Conservation (phyloP, 169 alveolate genomes). For the Theileria annulata region DNA sequence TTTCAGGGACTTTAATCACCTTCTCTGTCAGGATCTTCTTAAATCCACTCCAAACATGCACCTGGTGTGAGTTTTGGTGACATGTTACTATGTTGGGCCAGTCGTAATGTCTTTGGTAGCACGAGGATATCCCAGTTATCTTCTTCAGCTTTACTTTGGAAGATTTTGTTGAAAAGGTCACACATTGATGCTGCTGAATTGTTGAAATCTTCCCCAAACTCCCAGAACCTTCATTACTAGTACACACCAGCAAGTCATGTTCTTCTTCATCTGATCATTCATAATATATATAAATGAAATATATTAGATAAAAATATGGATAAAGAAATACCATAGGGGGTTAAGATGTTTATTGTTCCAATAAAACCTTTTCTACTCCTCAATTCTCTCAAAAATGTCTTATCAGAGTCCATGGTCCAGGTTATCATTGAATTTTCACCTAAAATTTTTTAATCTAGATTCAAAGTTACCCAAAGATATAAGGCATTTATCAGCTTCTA, state of each 20-base stretch:
- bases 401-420: slow-evolving; percentile 66
- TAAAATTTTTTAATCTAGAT: neutral
- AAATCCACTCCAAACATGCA: slow-evolving; percentile 79
- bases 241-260: slow-evolving; percentile 60
- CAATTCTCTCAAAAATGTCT: slow-evolving; percentile 40
- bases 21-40: slow-evolving; percentile 22
- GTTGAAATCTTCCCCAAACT: slow-evolving; percentile 60
- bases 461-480: slow-evolving; percentile 26
- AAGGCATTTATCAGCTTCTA: slow-evolving; percentile 35
- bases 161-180: slow-evolving; percentile 44
- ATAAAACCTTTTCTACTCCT: slow-evolving; percentile 55
- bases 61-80: slow-evolving; percentile 72
- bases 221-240: slow-evolving; percentile 36
- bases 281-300: neutral
- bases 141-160: slow-evolving; percentile 19
- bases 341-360: slow-evolving; percentile 44
- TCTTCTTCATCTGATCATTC: slow-evolving; percentile 42
- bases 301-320: too few relatives aligned
- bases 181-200: slow-evolving; percentile 58
- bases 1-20: slow-evolving; percentile 26
- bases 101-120: slow-evolving; percentile 69
- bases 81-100: slow-evolving; percentile 77
- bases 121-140: slow-evolving; percentile 38
- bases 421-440: slow-evolving; percentile 44
- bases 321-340: slow-evolving; percentile 31